Percentiles rank a stretch among this genome's conserved stretches.
Evolutionary conservation across 306 rosid species (phyloP).

Genomic region (Echinosophora koreensis): DNA sequence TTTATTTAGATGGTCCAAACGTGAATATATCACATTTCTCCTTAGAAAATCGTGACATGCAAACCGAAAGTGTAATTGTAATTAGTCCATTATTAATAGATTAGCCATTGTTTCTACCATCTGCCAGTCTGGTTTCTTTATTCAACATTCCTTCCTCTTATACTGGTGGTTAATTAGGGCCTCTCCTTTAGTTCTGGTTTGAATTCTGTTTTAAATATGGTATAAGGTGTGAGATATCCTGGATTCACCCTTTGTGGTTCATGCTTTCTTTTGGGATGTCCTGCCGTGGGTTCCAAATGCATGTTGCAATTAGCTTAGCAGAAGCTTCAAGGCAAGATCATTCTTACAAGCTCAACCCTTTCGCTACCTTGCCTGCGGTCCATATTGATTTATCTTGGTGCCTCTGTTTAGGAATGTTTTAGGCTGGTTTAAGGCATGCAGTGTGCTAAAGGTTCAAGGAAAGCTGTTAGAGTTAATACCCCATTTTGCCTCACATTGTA

Average conservation of each 20-base stretch:
- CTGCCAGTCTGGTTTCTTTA: slow-evolving; percentile 1
- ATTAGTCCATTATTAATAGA: slow-evolving; percentile 8
- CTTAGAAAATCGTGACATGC: background rate
- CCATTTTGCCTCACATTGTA: background rate
- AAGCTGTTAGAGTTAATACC: background rate
- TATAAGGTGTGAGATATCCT: background rate
- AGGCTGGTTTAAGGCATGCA: background rate
- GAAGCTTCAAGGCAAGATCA: background rate
- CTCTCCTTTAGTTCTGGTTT: slow-evolving; percentile 2
- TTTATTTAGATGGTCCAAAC: background rate
- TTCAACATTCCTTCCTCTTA: slow-evolving; percentile 15
- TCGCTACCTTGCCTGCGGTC: background rate
- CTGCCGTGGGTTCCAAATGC: background rate
- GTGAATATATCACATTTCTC: slow-evolving; percentile 5
- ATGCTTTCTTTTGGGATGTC: background rate
- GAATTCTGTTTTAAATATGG: background rate
- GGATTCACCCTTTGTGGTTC: background rate
- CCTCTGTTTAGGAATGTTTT: background rate
- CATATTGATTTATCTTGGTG: background rate
- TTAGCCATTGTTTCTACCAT: slow-evolving; percentile 13
- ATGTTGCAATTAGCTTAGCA: background rate
- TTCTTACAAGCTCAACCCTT: background rate
- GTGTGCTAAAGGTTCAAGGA: background rate
- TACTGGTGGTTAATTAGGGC: background rate
- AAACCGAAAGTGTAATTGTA: background rate